phyloP scores from a whole-genome alignment of 2,329 filamentous ascomycete species.

The Ascomycota sp. region DNA sequence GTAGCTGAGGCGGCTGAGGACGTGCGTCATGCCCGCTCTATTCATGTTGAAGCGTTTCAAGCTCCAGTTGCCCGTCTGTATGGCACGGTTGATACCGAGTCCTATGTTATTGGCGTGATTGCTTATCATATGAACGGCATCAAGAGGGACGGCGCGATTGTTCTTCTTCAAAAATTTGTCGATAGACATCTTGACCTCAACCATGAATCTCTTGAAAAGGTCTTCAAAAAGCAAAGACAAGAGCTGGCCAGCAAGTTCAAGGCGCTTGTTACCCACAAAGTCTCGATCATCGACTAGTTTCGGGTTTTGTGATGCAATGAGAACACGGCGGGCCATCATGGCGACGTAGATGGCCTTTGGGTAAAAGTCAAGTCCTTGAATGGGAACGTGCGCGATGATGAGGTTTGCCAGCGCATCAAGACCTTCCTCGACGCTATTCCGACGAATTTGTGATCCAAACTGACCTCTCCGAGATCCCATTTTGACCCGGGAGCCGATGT shows the following conservation, averaged over 20 bases:
- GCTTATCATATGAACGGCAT: conserved; percentile 67
- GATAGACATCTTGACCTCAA: conserved; percentile 76
- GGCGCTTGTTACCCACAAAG: conserved; percentile 91
- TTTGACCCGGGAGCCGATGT: conserved; percentile 70
- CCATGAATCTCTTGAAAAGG: conserved; percentile 87
- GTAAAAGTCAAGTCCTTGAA: conserved; percentile 79
- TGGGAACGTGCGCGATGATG: conserved; percentile 84
- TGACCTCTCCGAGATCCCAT: conserved; percentile 52
- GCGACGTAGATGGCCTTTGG: conserved; percentile 95
- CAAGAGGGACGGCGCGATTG: conserved; percentile 70
- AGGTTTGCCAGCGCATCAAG: conserved; percentile 83
- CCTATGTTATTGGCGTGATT: conserved; percentile 78
- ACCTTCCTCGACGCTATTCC: conserved; percentile 77
- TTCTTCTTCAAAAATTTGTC: conserved; percentile 93
- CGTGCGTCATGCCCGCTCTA: conserved; percentile 85
- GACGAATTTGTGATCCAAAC: conserved; percentile 33
- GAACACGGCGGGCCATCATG: conserved; percentile 87
- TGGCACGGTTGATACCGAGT: conserved; percentile 81
- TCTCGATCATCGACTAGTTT: conserved; percentile 88
- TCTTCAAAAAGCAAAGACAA: conserved; percentile 90
- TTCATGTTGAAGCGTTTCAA: conserved; percentile 99
- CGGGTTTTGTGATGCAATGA: conserved; percentile 82
- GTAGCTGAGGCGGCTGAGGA: conserved; percentile 86
- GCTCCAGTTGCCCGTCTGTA: conserved; percentile 95
- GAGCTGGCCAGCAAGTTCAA: conserved; percentile 88